Percentiles rank a stretch among this genome's conserved stretches.
Evolutionary conservation across 2,329 filamentous ascomycete genomes (phyloP).

Genomic region (Amphichorda felina): DNA sequence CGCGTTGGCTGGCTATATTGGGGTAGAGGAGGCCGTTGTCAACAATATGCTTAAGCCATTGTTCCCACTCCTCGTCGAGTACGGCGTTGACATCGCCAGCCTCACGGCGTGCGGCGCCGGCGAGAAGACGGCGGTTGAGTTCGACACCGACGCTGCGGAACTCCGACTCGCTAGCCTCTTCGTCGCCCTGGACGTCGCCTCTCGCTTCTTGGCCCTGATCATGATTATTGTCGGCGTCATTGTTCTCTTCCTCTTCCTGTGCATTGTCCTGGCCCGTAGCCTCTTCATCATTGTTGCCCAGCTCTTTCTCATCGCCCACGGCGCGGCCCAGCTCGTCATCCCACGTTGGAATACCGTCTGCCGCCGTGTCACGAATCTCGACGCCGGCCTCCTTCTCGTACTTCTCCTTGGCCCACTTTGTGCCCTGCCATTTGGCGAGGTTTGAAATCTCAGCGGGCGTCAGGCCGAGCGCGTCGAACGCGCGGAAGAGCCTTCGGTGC

Average conservation of each 20-base stretch:
- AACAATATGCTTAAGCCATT: slow-evolving; percentile 60
- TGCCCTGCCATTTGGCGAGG: slow-evolving; percentile 74
- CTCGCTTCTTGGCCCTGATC: slow-evolving; percentile 11
- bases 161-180: slow-evolving; percentile 40
- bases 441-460: slow-evolving; percentile 58
- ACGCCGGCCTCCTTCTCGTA: slow-evolving; percentile 67
- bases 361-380: slow-evolving; percentile 58
- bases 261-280: slow-evolving; percentile 9
- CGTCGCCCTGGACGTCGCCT: slow-evolving; percentile 20
- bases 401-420: slow-evolving; percentile 70
- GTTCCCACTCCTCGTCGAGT: slow-evolving; percentile 63
- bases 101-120: slow-evolving; percentile 50
- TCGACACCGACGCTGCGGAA: slow-evolving; percentile 45
- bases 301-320: not conserved
- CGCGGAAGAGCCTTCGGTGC: slow-evolving; percentile 64
- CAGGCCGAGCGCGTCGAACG: slow-evolving; percentile 58
- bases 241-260: slow-evolving; percentile 8
- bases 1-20: slow-evolving; percentile 24
- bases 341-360: slow-evolving; percentile 55
- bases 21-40: slow-evolving; percentile 40
- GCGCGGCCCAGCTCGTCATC: slow-evolving; percentile 22
- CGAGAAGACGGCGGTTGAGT: slow-evolving; percentile 52
- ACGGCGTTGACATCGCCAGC: slow-evolving; percentile 45
- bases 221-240: slow-evolving; percentile 6
- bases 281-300: slow-evolving; percentile 2